Conservation (phyloP, 176 grass and related monocot genomes). For the Oryza glumipatula region DNA sequence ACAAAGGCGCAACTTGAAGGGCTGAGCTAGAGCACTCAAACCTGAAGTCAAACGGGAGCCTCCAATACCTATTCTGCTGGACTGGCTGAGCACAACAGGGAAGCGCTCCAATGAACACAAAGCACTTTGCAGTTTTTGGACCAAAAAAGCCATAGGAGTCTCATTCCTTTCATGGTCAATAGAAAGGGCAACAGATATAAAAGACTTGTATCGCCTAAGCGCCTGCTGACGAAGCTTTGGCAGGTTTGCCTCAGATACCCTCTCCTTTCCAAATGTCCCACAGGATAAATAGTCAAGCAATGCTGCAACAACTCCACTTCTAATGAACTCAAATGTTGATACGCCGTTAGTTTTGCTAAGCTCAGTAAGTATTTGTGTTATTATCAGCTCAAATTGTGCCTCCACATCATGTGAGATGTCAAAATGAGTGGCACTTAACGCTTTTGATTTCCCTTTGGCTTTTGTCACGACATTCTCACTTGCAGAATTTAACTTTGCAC, state of each 20-base stretch:
- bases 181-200: conserved; percentile 73
- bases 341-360: conserved; percentile 82
- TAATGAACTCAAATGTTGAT: conserved; percentile 94
- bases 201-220: conserved; percentile 74
- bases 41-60: conserved; percentile 66
- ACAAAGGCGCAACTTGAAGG: conserved; percentile 79
- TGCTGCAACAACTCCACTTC: conserved; percentile 72
- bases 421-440: conserved; percentile 47
- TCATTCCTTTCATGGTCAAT: conserved; percentile 48
- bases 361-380: conserved; percentile 72
- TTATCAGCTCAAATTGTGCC: conserved; percentile 61
- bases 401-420: conserved; percentile 66
- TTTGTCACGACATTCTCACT: conserved; percentile 64
- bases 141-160: conserved; percentile 66
- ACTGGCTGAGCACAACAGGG: conserved; percentile 88
- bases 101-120: conserved; percentile 86
- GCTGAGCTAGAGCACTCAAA: conserved; percentile 71
- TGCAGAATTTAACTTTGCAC: conserved; percentile 66
- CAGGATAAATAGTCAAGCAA: conserved; percentile 82
- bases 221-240: conserved; percentile 73
- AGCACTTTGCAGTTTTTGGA: conserved; percentile 88
- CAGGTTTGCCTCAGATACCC: conserved; percentile 59
- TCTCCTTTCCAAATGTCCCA: conserved; percentile 81
- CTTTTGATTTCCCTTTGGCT: conserved; percentile 85
- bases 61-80: conserved; percentile 64